phyloP scores from a whole-genome alignment of 2,329 filamentous ascomycete genomes.

The Arthrobotrys pseudoclavata region DNA sequence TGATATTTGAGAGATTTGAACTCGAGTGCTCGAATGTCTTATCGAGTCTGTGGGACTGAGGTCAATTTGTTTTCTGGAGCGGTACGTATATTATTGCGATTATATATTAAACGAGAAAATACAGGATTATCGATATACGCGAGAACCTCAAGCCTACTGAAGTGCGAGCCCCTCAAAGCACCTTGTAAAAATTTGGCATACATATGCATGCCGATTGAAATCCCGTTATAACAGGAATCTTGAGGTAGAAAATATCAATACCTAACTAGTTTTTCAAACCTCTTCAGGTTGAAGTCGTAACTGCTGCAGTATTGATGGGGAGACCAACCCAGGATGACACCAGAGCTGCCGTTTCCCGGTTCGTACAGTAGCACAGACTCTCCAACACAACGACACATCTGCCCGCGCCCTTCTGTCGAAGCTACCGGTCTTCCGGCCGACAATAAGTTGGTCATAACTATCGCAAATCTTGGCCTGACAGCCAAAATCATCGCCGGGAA shows the following conservation, averaged over 20 bases:
- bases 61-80: no score
- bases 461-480: slow-evolving; percentile 38
- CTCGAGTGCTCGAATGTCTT: no score
- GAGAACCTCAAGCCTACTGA: no score
- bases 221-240: background rate
- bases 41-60: background rate
- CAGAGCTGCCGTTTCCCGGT: background rate
- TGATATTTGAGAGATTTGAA: no score
- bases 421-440: slow-evolving; percentile 26
- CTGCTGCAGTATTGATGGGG: background rate
- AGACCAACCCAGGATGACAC: background rate
- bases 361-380: slow-evolving; percentile 2
- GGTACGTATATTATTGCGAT: no score
- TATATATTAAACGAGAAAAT: no score
- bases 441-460: background rate
- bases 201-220: background rate
- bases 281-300: background rate
- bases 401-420: slow-evolving; percentile 29
- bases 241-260: background rate
- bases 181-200: background rate
- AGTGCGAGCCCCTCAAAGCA: no score
- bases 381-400: slow-evolving; percentile 33
- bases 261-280: background rate
- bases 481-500: slow-evolving; percentile 52
- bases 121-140: no score